These are phyloP conservation scores for Udeniomyces megalosporus DNA, from an alignment of 768 basidiomycete genomes.

Conservation along the genomic window DNA sequence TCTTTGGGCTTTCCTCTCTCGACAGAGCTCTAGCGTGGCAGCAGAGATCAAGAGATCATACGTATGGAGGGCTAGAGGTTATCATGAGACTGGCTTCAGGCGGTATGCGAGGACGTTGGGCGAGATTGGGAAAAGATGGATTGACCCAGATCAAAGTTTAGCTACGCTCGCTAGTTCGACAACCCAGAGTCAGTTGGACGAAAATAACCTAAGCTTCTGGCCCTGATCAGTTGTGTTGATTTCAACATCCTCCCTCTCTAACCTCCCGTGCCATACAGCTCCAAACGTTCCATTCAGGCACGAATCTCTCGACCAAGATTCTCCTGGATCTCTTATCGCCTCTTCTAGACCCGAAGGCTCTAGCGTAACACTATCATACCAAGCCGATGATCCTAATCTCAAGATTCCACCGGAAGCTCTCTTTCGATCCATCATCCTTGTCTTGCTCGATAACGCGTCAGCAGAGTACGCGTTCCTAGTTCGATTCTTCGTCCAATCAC, in stretches of 20 bases:
- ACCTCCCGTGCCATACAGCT: too few species aligned
- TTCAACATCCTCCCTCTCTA: too few species aligned
- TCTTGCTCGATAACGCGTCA: conserved; percentile 86
- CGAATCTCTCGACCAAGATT: too few species aligned
- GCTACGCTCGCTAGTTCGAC: too few species aligned
- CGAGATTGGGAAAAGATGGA: conserved; percentile 33
- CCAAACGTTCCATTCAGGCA: too few species aligned
- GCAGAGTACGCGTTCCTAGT: conserved; percentile 80
- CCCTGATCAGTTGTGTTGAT: too few species aligned
- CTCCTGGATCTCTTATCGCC: too few species aligned
- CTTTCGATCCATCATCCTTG: conserved; percentile 67
- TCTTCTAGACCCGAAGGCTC: too few species aligned
- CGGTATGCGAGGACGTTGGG: conserved; percentile 70
- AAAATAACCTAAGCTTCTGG: too few species aligned
- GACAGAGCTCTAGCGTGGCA: conserved; percentile 65
- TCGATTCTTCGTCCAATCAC: conserved; percentile 49
- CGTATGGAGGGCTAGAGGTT: conserved; percentile 60
- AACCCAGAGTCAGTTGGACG: too few species aligned
- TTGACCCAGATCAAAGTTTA: too few species aligned
- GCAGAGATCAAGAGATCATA: conserved; percentile 79
- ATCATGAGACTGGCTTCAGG: conserved; percentile 90
- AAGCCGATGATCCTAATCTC: conserved; percentile 50
- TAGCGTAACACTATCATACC: conserved; percentile 57
- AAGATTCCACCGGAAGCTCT: conserved; percentile 54
- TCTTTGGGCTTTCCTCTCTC: conserved; percentile 68